phyloP scores from a whole-genome alignment of 2,329 filamentous ascomycete species.

The Fragosphaeria purpurea region DNA sequence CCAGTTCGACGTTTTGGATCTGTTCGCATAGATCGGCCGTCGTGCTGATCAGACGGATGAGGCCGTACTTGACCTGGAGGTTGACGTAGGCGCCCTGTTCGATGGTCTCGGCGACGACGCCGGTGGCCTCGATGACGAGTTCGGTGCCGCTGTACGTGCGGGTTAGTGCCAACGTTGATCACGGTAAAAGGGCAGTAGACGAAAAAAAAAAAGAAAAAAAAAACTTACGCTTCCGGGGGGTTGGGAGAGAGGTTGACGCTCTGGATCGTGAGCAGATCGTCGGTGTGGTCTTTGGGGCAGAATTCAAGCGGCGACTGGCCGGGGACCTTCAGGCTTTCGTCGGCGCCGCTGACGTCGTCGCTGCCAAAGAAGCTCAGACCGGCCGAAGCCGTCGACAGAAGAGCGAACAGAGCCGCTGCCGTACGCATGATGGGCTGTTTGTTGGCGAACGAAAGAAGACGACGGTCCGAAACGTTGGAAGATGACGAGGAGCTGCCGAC shows the following conservation, averaged over 20 bases:
- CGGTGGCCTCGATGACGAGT: slow-evolving; percentile 69
- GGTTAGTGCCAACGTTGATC: slow-evolving; percentile 1
- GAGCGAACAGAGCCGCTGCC: slow-evolving; percentile 32
- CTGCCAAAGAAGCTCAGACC: slow-evolving; percentile 37
- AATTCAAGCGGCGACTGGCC: slow-evolving; percentile 79
- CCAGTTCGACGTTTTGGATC: slow-evolving; percentile 74
- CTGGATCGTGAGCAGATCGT: slow-evolving; percentile 66
- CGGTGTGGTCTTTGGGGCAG: slow-evolving; percentile 55
- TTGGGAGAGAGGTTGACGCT: slow-evolving; percentile 76
- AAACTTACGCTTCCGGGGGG: slow-evolving; percentile 67
- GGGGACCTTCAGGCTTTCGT: slow-evolving; percentile 55
- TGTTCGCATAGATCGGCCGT: slow-evolving; percentile 81
- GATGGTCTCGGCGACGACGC: slow-evolving; percentile 63
- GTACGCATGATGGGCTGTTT: slow-evolving; percentile 26
- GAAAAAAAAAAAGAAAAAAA: not conserved
- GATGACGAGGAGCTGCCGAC: no score
- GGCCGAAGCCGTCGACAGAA: slow-evolving; percentile 33
- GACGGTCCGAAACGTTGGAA: not conserved
- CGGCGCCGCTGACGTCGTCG: slow-evolving; percentile 36
- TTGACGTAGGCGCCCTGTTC: slow-evolving; percentile 71
- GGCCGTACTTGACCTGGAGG: slow-evolving; percentile 83
- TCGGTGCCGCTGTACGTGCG: slow-evolving; percentile 53
- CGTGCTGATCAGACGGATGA: slow-evolving; percentile 80
- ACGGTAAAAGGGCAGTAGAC: no score
- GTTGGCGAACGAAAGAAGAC: not conserved